phyloP scores from a whole-genome alignment of 2,329 filamentous ascomycete genomes.

The Cryphonectria nitschkei region DNA sequence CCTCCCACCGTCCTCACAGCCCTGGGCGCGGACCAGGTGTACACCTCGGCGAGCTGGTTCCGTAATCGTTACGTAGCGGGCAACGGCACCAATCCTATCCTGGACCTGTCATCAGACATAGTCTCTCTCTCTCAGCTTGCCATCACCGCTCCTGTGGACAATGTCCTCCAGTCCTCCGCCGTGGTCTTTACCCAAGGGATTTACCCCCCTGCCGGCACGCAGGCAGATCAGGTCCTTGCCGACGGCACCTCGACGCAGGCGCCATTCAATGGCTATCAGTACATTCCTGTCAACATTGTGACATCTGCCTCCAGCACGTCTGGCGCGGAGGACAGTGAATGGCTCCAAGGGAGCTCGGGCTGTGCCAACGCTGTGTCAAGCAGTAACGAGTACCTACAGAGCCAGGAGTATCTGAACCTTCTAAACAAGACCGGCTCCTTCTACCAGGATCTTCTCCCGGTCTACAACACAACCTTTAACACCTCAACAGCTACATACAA shows the following conservation, averaged over 20 bases:
- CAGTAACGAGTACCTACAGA: conserved; percentile 58
- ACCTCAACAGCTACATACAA: conserved; percentile 54
- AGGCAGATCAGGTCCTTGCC: conserved; percentile 64
- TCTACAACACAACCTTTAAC: conserved; percentile 57
- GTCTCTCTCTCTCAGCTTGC: conserved; percentile 72
- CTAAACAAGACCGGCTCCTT: conserved; percentile 62
- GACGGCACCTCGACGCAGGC: conserved; percentile 70
- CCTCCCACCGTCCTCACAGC: conserved; percentile 74
- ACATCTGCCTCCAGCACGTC: conserved; percentile 56
- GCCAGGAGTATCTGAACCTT: conserved; percentile 48
- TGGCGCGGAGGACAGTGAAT: conserved; percentile 59
- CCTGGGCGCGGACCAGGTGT: conserved; percentile 78
- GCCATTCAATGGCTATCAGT: conserved; percentile 81
- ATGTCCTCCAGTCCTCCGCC: conserved; percentile 80
- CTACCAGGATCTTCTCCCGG: conserved; percentile 56
- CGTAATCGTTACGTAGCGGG: conserved; percentile 73
- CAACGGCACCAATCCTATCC: conserved; percentile 63
- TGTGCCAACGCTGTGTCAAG: conserved; percentile 59
- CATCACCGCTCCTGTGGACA: conserved; percentile 73
- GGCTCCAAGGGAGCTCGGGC: conserved; percentile 62
- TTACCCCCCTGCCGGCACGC: conserved; percentile 73
- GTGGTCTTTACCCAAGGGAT: conserved; percentile 81
- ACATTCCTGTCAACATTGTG: conserved; percentile 73
- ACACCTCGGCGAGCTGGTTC: conserved; percentile 74
- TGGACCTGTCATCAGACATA: conserved; percentile 66